A percentile compares a stretch with the other conserved stretches of the same genome.
These are phyloP conservation scores for Coniferiporia sulphurascens DNA, from an alignment of 1,284 basidiomycete genomes.

Conservation along the genomic window DNA sequence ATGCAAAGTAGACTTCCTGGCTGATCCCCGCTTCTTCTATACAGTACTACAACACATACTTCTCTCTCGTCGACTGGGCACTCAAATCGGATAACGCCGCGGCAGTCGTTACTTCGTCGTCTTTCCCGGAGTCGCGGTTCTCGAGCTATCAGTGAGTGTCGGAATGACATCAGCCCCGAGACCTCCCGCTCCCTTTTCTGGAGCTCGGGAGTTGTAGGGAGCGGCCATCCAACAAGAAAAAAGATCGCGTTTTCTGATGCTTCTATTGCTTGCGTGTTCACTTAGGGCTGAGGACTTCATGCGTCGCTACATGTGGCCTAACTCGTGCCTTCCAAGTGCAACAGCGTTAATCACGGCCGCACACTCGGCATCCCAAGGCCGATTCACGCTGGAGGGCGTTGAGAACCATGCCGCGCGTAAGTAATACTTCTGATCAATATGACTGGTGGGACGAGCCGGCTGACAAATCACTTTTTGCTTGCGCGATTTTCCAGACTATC, in stretches of 20 bases:
- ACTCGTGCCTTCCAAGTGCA: constrained; percentile 81
- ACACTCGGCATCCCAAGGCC: constrained; percentile 58
- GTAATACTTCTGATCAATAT: constrained; percentile 4
- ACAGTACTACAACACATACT: constrained; percentile 66
- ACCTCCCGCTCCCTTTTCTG: background rate
- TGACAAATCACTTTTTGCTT: background rate
- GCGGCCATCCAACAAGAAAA: background rate
- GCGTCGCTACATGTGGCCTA: constrained; percentile 91
- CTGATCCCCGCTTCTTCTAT: background rate
- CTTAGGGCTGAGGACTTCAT: constrained; percentile 60
- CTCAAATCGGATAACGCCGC: constrained; percentile 37
- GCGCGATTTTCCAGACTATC: constrained; percentile 33
- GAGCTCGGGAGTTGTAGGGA: background rate
- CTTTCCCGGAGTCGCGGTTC: constrained; percentile 42
- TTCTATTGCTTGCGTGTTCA: background rate
- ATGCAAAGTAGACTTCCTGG: background rate
- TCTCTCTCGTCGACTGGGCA: constrained; percentile 48
- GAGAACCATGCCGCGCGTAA: constrained; percentile 68
- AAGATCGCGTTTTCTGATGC: background rate
- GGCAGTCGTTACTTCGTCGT: constrained; percentile 45
- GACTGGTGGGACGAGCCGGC: no score
- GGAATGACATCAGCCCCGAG: background rate
- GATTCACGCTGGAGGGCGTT: constrained; percentile 80
- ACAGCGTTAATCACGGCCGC: constrained; percentile 67
- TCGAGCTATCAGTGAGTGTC: constrained; percentile 24